Evolutionary conservation across 345 rosid genomes (phyloP).

Genomic region (Gossypium mustelinum): DNA sequence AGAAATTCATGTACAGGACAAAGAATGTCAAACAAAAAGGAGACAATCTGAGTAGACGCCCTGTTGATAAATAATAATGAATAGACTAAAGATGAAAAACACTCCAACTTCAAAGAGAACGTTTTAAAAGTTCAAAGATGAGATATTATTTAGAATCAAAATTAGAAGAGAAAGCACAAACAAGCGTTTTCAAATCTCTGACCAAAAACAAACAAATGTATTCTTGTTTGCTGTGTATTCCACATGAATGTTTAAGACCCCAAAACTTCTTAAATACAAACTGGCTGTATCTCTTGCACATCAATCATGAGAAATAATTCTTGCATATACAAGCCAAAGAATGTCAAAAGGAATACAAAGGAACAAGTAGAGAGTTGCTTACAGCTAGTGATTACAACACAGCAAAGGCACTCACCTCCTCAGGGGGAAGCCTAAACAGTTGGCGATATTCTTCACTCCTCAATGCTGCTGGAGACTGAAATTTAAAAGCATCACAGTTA

Average conservation of each 20-base stretch:
- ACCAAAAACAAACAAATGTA: not conserved
- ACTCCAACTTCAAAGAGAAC: not conserved
- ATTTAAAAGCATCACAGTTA: slow-evolving; percentile 9
- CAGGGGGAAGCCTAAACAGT: slow-evolving; percentile 73
- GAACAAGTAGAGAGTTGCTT: not conserved
- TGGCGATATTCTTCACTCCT: slow-evolving; percentile 90
- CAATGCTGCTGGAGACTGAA: slow-evolving; percentile 45
- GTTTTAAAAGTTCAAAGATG: not conserved
- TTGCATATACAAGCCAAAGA: not conserved
- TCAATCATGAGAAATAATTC: not conserved
- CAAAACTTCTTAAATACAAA: not conserved
- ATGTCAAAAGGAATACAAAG: not conserved
- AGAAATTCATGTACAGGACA: not conserved
- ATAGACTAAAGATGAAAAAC: not conserved
- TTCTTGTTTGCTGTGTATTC: not conserved
- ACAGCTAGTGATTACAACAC: not conserved
- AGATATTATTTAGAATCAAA: not conserved
- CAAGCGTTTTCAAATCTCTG: not conserved
- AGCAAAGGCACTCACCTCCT: slow-evolving; percentile 51
- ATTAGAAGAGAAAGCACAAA: not conserved
- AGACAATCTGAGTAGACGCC: not conserved
- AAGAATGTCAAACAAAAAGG: not conserved
- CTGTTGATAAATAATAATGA: not conserved
- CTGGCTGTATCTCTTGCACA: not conserved
- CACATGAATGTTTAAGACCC: not conserved